Evolutionary conservation across 192 early-diverging fungal genomes (phyloP), one percentile per base, ranked within the genome.

Genomic region (Podila verticillata): DNA sequence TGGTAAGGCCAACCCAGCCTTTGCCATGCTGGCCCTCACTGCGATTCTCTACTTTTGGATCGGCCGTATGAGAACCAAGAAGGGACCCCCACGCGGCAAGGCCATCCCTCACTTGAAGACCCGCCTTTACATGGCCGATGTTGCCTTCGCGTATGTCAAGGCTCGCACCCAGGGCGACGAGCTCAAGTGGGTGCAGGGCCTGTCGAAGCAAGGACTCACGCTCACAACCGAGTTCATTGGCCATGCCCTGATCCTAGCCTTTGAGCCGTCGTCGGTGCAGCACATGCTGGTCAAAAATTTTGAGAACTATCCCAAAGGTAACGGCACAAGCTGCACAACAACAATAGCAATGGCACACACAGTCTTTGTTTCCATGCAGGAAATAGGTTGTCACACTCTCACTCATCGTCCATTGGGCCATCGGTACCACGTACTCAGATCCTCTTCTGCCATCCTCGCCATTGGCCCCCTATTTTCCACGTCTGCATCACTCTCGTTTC

Each of bases 221-320:
- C 49, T 80, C 30, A 80, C 69, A 3, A 80, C 77, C 19, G 69
- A 72, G 57, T 30, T 80, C 22, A 49, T 80, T 47, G 77, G 77
- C 19, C 77, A 80, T 49, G 63, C 65, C 48, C 51, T 80, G 32
- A 80, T 72, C 70, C 61, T 80, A 5, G 77, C 59, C 39, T 80
- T 80, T 62, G 77, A 80, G 32, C 77, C 77, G 7, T 80, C 77
- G 19, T 80, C 77, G 28, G 77, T 80, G 35, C 77, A 80, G 57
- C 77, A 80, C 39, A 80, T 80, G 59, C 35, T 80, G 32, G 77
- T 80, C 65, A 80, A 80, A 66, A 80, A 80, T 66, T 80, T 80
- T 65, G 77, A 80, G 61, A 80, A 80, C 66, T 80, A 80, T 59
- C 77, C 77, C 56, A 80, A 80, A 49, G 77, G 77, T 80, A 71